Evolutionary conservation across 495 filamentous ascomycete genomes (phyloP).

Genomic region (Bathelium albidoporum): DNA sequence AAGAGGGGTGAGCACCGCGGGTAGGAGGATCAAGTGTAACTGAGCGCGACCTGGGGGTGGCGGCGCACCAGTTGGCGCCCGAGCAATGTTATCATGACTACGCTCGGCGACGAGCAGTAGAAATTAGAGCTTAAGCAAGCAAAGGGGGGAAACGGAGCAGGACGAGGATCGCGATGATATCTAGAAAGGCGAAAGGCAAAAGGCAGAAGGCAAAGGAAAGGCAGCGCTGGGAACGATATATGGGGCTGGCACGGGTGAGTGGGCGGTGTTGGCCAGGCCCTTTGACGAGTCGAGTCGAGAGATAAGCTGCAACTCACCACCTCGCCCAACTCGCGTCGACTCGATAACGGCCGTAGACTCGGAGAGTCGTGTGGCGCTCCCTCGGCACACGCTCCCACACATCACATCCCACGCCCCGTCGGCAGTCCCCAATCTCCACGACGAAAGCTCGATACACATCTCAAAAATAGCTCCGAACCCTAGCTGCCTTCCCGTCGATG

Average conservation of each 20-base stretch:
- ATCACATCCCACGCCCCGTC: not conserved
- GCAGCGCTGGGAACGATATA: not conserved
- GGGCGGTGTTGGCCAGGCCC: not conserved
- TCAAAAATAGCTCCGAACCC: slow-evolving; percentile 5
- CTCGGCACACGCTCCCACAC: not conserved
- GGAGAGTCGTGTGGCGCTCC: not conserved
- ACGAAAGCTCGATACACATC: too few relatives aligned
- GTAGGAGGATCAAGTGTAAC: not conserved
- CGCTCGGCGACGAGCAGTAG: not conserved
- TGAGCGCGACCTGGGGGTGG: not conserved
- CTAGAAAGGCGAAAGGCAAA: not conserved
- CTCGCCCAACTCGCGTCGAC: too few relatives aligned
- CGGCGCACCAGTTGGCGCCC: not conserved
- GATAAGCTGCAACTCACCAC: not conserved
- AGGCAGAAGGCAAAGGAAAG: not conserved
- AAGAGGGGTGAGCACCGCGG: not conserved
- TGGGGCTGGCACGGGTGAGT: not conserved
- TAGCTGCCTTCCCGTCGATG: not conserved
- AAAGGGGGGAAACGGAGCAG: not conserved
- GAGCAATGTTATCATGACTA: not conserved
- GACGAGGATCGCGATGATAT: not conserved
- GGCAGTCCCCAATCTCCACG: not conserved
- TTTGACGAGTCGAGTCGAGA: too few relatives aligned
- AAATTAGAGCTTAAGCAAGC: not conserved
- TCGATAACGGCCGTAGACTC: not conserved